Evolutionary conservation across 1,139 yeast species (phyloP), one percentile per base, ranked within the genome.

Genomic region (Taphrina confusa): DNA sequence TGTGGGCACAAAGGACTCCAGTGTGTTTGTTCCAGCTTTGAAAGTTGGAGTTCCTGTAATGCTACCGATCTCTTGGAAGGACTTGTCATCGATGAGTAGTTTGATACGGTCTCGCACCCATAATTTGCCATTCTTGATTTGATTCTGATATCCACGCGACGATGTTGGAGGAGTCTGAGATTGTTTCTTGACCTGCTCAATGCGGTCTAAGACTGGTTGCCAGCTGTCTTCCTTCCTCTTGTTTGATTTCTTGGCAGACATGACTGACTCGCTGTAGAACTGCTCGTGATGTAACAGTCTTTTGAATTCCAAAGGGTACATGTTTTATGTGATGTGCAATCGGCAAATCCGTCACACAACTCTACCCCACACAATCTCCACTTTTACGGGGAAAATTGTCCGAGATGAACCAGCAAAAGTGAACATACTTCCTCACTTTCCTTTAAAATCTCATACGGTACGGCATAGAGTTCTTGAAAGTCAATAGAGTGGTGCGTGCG

Each of bases 41-140:
- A 54, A 54, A 11, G 44, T 44, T 16, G 58, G 58, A n/a, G 58
- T 54, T 11, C 58, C 58, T 11, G 58, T 54, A 22, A 54, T 45
- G 20, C 44, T 44, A 12, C 51, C 58, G 11, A 54, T 44, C 28
- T 54, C 58, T 2, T 18, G 16, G n/a, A 30, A 54, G n/a, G 58
- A 23, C 18, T 36, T 45, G 18, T 33, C 27, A 36, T 54, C 58
- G 14, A 44, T 25, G 27, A 54, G 42, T 5, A 25, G 28, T 9
- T 18, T 14, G 33, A 54, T 34, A 8, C 58, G 50, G 25, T 45
- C 49, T 11, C 58, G 40, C 3, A 54, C 58, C 58, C 58, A 54
- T 20, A 54, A 36, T 20, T 54, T 54, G 36, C 58, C 58, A 9
- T 34, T 23, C 44, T 44, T 30, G n/a, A 54, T 23, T 11, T 54